Evolutionary conservation across 2,329 filamentous ascomycete genomes (phyloP).

Genomic region (Pezicula radicicola): DNA sequence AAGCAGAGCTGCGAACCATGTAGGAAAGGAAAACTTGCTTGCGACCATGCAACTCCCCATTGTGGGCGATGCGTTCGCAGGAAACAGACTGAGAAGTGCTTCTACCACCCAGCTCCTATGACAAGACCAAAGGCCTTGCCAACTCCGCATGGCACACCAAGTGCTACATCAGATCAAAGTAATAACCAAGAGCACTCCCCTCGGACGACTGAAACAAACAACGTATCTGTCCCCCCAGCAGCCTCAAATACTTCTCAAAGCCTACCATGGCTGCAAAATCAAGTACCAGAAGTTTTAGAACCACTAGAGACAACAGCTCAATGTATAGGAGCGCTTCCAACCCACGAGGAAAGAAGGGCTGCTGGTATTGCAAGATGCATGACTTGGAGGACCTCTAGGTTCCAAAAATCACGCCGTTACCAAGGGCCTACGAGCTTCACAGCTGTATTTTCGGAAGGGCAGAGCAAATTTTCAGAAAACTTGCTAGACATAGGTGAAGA

Average conservation of each 20-base stretch:
- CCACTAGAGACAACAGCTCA: too few species aligned
- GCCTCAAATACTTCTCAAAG: too few species aligned
- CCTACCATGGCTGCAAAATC: too few species aligned
- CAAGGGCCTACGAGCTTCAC: constrained; percentile 25
- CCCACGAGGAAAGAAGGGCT: background rate
- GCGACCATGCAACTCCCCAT: constrained; percentile 22
- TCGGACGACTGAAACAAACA: background rate
- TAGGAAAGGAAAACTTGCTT: constrained; percentile 26
- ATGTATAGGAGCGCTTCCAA: background rate
- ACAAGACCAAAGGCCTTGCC: constrained; percentile 12
- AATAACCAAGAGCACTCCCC: background rate
- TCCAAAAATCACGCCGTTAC: constrained; percentile 18
- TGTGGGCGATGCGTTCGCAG: constrained; percentile 24
- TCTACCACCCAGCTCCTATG: constrained; percentile 26
- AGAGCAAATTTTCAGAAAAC: constrained; percentile 12
- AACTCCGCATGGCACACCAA: background rate
- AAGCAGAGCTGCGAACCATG: constrained; percentile 28
- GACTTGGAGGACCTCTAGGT: constrained; percentile 16
- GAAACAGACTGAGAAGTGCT: constrained; percentile 19
- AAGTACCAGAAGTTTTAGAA: too few species aligned
- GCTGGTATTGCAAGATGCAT: background rate
- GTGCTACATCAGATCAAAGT: background rate
- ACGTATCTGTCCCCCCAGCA: background rate
- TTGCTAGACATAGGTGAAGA: constrained; percentile 23
- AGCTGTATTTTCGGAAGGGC: constrained; percentile 23